These are phyloP conservation scores for Euphorbia pulcherrima DNA, from an alignment of 345 rosid species.

Conservation along the genomic window DNA sequence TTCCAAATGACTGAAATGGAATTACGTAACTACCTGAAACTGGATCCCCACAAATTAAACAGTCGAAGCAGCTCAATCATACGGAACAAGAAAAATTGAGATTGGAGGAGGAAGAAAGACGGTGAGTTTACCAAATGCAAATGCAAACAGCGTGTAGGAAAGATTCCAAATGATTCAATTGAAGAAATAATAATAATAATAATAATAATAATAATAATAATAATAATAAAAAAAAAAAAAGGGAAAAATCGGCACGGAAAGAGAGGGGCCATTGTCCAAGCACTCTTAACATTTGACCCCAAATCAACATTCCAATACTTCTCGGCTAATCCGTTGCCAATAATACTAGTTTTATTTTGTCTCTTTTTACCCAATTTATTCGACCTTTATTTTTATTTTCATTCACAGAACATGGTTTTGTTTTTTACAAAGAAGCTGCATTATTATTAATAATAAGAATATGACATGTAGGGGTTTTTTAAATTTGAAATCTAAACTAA, in stretches of 20 bases:
- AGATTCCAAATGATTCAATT: slow-evolving; percentile 6
- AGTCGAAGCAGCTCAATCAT: background rate
- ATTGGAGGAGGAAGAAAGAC: background rate
- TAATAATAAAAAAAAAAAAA: too few relatives aligned
- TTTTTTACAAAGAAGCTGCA: too few relatives aligned
- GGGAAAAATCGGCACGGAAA: background rate
- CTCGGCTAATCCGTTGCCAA: background rate
- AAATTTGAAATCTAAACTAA: too few relatives aligned
- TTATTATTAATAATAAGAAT: background rate
- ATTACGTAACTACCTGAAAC: slow-evolving; percentile 9
- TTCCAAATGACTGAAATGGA: background rate
- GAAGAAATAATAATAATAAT: background rate
- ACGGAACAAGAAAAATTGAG: too few relatives aligned
- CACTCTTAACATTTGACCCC: background rate
- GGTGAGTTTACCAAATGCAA: background rate
- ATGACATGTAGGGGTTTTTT: too few relatives aligned
- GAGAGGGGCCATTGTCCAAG: background rate
- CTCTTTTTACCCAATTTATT: background rate
- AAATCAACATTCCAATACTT: background rate
- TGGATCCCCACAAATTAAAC: slow-evolving; percentile 11
- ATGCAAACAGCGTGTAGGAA: background rate
- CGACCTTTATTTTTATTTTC: too few relatives aligned
- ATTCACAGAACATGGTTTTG: background rate
- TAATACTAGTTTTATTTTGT: too few relatives aligned
- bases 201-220: background rate